phyloP scores from a whole-genome alignment of 768 basidiomycete genomes.

The Melanogaster broomeanus region DNA sequence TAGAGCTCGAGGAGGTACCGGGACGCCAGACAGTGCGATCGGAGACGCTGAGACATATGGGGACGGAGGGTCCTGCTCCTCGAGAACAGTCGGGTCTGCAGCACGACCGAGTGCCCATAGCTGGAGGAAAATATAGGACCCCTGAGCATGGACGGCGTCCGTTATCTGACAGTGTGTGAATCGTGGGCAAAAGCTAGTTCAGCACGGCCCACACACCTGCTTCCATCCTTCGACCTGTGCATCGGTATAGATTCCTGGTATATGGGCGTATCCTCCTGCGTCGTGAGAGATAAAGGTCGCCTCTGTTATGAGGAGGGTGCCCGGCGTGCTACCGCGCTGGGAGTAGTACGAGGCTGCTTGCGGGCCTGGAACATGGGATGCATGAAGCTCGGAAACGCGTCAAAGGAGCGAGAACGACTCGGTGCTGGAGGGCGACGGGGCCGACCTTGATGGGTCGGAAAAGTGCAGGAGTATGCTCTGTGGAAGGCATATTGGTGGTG shows the following conservation, averaged over 20 bases:
- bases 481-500: neutral
- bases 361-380: slow-evolving; percentile 37
- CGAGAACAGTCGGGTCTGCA: slow-evolving; percentile 35
- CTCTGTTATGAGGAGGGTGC: slow-evolving; percentile 60
- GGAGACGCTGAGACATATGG: slow-evolving; percentile 37
- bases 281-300: slow-evolving; percentile 51
- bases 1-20: slow-evolving; percentile 18
- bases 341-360: slow-evolving; percentile 47
- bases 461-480: slow-evolving; percentile 24
- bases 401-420: slow-evolving; percentile 55
- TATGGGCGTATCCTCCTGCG: slow-evolving; percentile 49
- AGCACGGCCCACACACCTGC: slow-evolving; percentile 28
- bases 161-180: slow-evolving; percentile 41
- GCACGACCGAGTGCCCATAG: slow-evolving; percentile 56
- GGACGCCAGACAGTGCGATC: slow-evolving; percentile 19
- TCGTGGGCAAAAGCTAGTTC: no score
- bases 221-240: slow-evolving; percentile 60
- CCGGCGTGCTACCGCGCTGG: slow-evolving; percentile 47
- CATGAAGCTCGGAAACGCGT: slow-evolving; percentile 46
- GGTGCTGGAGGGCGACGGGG: slow-evolving; percentile 42
- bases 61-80: slow-evolving; percentile 35
- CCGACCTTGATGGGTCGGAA: slow-evolving; percentile 53
- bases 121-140: slow-evolving; percentile 49
- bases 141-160: slow-evolving; percentile 55
- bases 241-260: no score